Conservation (phyloP, 176 grass and related monocot species). For the Pharus latifolius region DNA sequence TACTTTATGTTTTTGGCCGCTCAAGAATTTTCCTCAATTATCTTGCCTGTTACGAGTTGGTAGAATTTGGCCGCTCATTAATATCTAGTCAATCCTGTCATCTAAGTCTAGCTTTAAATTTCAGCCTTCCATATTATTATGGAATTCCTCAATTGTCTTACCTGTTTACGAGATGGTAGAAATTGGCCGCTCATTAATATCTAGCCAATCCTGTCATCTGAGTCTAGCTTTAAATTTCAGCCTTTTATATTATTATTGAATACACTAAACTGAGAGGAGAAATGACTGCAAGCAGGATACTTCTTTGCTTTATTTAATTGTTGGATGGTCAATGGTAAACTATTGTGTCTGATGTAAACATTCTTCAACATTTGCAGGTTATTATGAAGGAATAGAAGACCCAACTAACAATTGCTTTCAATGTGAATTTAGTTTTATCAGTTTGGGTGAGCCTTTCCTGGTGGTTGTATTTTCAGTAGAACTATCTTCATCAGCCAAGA, state of each 20-base stretch:
- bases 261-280: not conserved
- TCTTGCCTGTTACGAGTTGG: no score
- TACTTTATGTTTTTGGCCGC: conserved; percentile 6
- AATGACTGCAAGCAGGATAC: not conserved
- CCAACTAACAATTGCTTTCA: not conserved
- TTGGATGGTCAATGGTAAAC: not conserved
- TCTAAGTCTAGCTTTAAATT: no score
- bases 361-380: conserved; percentile 22
- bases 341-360: not conserved
- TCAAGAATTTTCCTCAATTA: not conserved
- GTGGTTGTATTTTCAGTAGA: not conserved
- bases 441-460: conserved; percentile 11
- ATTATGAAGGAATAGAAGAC: conserved; percentile 1
- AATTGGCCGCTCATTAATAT: no score
- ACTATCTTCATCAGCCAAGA: conserved; percentile 4
- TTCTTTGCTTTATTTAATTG: not conserved
- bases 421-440: not conserved
- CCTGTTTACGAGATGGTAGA: no score
- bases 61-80: no score
- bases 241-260: not conserved
- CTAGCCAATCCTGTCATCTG: no score
- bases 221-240: not conserved
- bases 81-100: no score
- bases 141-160: no score
- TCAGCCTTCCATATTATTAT: no score